phyloP scores from a whole-genome alignment of 2,329 filamentous ascomycete genomes.

The Claviceps fusiformis region DNA sequence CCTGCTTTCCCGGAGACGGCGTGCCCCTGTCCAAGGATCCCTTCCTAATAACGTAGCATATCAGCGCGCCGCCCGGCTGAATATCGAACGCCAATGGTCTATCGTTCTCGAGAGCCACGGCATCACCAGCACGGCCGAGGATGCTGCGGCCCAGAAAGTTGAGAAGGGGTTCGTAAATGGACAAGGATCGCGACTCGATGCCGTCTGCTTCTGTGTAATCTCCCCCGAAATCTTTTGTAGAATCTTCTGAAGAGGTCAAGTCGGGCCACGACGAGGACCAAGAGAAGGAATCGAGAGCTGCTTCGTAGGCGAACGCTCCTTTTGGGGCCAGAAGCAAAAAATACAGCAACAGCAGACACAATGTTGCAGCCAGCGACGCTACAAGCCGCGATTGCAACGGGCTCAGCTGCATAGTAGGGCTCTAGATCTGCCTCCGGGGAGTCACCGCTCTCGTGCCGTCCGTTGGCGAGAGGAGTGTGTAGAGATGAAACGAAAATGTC shows the following conservation, averaged over 20 bases:
- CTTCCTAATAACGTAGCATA: slow-evolving; percentile 26
- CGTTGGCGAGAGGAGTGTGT: background rate
- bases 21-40: slow-evolving; percentile 14
- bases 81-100: slow-evolving; percentile 45
- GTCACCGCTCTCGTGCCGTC: background rate
- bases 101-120: slow-evolving; percentile 49
- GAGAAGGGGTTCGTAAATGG: slow-evolving; percentile 47
- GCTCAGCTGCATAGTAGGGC: slow-evolving; percentile 41
- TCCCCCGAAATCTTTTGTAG: no score
- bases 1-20: slow-evolving; percentile 1
- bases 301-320: slow-evolving; percentile 50
- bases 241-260: background rate
- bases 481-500: background rate
- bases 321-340: slow-evolving; percentile 43
- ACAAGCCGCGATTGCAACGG: slow-evolving; percentile 60
- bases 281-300: slow-evolving; percentile 9
- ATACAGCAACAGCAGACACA: slow-evolving; percentile 47
- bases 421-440: background rate
- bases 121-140: slow-evolving; percentile 44
- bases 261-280: background rate
- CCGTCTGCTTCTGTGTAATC: background rate
- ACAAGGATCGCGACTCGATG: slow-evolving; percentile 11
- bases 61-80: slow-evolving; percentile 40
- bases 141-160: slow-evolving; percentile 46
- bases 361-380: slow-evolving; percentile 49